Conservation (phyloP, 352 stramenopile species). For the Phytophthora citrophthora region DNA sequence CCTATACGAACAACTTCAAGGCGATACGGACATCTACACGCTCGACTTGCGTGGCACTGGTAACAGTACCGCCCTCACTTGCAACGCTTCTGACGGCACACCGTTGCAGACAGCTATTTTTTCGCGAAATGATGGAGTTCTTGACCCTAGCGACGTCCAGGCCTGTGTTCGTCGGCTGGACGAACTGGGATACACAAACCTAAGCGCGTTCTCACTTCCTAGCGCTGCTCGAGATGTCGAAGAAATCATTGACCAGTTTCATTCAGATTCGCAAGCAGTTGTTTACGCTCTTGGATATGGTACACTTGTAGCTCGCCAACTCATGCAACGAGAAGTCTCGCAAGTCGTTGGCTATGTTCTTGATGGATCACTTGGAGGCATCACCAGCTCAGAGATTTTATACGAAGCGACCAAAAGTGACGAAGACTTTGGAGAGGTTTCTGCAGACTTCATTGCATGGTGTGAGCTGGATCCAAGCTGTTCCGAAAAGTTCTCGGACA, state of each 20-base stretch:
- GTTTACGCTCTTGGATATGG: conserved; percentile 78
- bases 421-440: conserved; percentile 52
- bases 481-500: conserved; percentile 40
- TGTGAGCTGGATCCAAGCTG: conserved; percentile 58
- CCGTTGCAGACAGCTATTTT: conserved; percentile 35
- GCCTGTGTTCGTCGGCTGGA: conserved; percentile 19
- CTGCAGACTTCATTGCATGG: conserved; percentile 47
- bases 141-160: conserved; percentile 20
- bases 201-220: conserved; percentile 70
- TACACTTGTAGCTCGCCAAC: conserved; percentile 64
- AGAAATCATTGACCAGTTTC: conserved; percentile 53
- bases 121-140: conserved; percentile 22
- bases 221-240: conserved; percentile 71
- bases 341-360: conserved; percentile 68
- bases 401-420: conserved; percentile 44
- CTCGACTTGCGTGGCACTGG: conserved; percentile 61
- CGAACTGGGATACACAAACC: conserved; percentile 24
- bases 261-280: conserved; percentile 45
- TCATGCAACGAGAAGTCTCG: conserved; percentile 59
- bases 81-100: conserved; percentile 29
- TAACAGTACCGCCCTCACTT: conserved; percentile 51
- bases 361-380: conserved; percentile 48
- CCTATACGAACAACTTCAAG: conserved; percentile 52
- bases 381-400: neutral
- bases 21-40: conserved; percentile 56